Percentiles rank a stretch among this genome's conserved stretches.
Evolutionary conservation across 495 filamentous ascomycete genomes (phyloP).

Genomic region (Lindgomyces ingoldianus): DNA sequence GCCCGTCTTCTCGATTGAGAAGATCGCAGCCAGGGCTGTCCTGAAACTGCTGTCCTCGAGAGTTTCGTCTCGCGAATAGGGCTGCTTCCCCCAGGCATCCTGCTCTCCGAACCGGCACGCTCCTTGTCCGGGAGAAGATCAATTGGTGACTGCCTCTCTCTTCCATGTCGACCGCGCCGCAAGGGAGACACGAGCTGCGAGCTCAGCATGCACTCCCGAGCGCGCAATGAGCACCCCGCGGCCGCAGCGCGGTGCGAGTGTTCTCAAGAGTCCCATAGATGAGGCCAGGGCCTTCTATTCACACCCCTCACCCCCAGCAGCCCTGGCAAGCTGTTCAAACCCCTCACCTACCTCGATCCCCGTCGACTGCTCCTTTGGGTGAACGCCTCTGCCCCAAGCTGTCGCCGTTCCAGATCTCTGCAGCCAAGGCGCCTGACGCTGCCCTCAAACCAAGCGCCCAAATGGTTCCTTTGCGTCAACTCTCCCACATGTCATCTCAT

Average conservation of each 20-base stretch:
- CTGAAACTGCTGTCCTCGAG: conserved; percentile 30
- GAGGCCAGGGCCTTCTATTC: conserved; percentile 8
- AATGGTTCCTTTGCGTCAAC: conserved; percentile 35
- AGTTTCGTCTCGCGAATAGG: conserved; percentile 36
- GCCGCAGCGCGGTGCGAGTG: conserved; percentile 16
- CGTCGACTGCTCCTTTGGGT: conserved; percentile 30
- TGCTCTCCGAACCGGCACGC: conserved; percentile 16
- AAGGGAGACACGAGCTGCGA: conserved; percentile 20
- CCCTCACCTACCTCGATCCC: conserved; percentile 15
- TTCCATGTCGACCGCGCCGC: conserved; percentile 18
- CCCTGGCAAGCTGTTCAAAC: conserved; percentile 16
- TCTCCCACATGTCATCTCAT: conserved; percentile 34
- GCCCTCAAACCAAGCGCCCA: conserved; percentile 38
- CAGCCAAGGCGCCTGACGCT: conserved; percentile 40
- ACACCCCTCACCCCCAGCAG: conserved; percentile 20
- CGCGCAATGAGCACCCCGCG: neutral
- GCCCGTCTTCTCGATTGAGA: conserved; percentile 27
- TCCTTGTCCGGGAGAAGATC: conserved; percentile 29
- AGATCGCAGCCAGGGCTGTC: conserved; percentile 10
- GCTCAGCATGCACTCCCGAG: neutral
- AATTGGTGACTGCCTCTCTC: conserved; percentile 10
- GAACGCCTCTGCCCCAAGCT: conserved; percentile 39
- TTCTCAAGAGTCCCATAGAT: neutral
- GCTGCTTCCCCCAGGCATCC: conserved; percentile 11
- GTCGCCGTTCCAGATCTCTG: conserved; percentile 40